Conservation (phyloP, 2,329 filamentous ascomycete genomes). For the Aspergillus sp. region DNA sequence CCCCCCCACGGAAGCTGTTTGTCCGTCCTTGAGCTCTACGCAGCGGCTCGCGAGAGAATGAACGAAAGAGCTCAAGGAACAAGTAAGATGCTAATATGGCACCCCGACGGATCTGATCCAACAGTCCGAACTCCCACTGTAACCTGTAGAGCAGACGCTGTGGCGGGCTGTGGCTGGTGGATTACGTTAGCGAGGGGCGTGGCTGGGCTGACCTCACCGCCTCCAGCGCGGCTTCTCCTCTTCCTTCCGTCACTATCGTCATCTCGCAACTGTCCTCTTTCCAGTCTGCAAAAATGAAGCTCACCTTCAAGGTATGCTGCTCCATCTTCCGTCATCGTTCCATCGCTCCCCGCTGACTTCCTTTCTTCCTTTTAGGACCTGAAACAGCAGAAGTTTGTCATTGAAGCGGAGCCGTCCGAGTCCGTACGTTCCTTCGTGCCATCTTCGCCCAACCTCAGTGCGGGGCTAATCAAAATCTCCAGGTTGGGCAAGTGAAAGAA, state of each 20-base stretch:
- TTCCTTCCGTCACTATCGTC: constrained; percentile 2
- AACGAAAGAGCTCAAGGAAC: not conserved
- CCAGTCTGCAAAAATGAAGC: constrained; percentile 50
- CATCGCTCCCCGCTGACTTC: constrained; percentile 12
- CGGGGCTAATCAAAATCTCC: constrained; percentile 26
- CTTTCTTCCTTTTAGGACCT: constrained; percentile 58
- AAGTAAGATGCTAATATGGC: not conserved
- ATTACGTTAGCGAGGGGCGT: constrained; percentile 2
- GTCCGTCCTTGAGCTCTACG: not conserved
- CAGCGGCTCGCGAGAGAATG: not conserved
- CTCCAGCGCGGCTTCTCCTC: constrained; percentile 3
- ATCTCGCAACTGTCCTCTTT: constrained; percentile 18
- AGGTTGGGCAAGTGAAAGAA: constrained; percentile 86
- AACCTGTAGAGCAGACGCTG: no score
- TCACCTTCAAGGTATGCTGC: constrained; percentile 57
- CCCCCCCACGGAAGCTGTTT: not conserved
- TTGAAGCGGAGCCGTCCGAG: constrained; percentile 88
- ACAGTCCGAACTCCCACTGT: not conserved
- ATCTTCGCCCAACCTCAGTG: constrained; percentile 12
- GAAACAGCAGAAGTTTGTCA: constrained; percentile 96
- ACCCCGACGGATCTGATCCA: not conserved
- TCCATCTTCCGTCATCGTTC: constrained; percentile 14
- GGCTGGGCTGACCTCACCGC: not conserved
- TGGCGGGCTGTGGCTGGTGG: not conserved
- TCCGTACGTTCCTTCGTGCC: constrained; percentile 57